phyloP scores from a whole-genome alignment of 2,329 filamentous ascomycete genomes.

The Aspergillus ibericus region DNA sequence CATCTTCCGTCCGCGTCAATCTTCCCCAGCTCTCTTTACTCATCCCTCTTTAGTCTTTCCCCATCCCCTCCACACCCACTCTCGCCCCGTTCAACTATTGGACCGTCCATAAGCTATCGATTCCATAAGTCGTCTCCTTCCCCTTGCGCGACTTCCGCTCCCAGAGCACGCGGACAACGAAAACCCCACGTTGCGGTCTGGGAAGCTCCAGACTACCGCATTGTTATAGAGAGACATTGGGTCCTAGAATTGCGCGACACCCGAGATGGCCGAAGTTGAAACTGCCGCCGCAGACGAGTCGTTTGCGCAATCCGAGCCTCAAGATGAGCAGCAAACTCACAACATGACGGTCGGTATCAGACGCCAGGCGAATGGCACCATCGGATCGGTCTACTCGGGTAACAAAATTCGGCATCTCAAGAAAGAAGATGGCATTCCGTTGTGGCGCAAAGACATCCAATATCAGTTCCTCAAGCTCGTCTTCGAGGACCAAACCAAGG shows the following conservation, averaged over 20 bases:
- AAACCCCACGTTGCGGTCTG: neutral
- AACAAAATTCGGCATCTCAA: conserved; percentile 68
- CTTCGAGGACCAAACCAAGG: conserved; percentile 61
- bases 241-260: neutral
- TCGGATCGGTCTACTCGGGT: conserved; percentile 66
- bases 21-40: neutral
- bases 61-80: neutral
- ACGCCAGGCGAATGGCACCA: conserved; percentile 64
- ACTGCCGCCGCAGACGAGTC: conserved; percentile 36
- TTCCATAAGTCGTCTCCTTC: neutral
- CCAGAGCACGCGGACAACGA: neutral
- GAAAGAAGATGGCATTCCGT: conserved; percentile 65
- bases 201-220: neutral
- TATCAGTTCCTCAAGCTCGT: conserved; percentile 64
- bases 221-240: neutral
- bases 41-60: neutral
- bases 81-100: neutral
- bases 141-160: neutral
- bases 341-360: conserved; percentile 52
- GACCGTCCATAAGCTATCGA: conserved; percentile 2
- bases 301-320: conserved; percentile 36
- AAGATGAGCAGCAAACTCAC: conserved; percentile 38
- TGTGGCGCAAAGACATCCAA: conserved; percentile 68
- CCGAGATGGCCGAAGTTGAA: conserved; percentile 38
- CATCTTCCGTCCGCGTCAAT: neutral